These are phyloP conservation scores for Deuterostichococcus epilithicus DNA, from an alignment of 139 green algal genomes.

Conservation along the genomic window DNA sequence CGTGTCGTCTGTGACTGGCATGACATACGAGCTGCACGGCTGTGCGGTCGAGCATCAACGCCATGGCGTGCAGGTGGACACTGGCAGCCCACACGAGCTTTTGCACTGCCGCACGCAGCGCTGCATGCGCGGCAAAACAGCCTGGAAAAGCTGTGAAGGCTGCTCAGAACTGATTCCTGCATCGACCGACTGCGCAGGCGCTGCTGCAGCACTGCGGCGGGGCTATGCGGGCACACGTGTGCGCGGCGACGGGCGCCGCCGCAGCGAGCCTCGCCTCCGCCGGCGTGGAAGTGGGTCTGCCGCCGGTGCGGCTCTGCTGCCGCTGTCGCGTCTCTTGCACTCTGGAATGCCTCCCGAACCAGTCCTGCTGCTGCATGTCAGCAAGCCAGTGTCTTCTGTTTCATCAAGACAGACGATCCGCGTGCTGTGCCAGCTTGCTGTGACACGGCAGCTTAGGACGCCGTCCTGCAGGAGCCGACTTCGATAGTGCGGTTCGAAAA, in stretches of 20 bases:
- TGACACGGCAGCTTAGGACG: too few relatives aligned
- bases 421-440: too few relatives aligned
- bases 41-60: not conserved
- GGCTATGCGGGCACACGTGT: not conserved
- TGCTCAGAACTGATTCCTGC: not conserved
- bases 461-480: too few relatives aligned
- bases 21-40: too few relatives aligned
- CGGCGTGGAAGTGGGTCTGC: conserved; percentile 6
- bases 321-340: too few relatives aligned
- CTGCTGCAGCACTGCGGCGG: not conserved
- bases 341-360: too few relatives aligned
- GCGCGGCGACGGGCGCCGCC: not conserved
- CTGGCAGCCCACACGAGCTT: not conserved
- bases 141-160: not conserved
- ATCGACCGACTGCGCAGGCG: not conserved
- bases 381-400: too few relatives aligned
- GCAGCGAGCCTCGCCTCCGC: not conserved
- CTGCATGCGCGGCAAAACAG: not conserved
- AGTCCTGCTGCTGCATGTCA: too few relatives aligned
- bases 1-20: not conserved
- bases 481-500: too few relatives aligned
- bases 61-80: not conserved
- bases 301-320: not conserved
- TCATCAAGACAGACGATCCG: too few relatives aligned
- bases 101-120: not conserved